Evolutionary conservation across 2,329 filamentous ascomycete species (phyloP), one percentile per base, ranked within the genome.

Genomic region (Annulohypoxylon truncatum): DNA sequence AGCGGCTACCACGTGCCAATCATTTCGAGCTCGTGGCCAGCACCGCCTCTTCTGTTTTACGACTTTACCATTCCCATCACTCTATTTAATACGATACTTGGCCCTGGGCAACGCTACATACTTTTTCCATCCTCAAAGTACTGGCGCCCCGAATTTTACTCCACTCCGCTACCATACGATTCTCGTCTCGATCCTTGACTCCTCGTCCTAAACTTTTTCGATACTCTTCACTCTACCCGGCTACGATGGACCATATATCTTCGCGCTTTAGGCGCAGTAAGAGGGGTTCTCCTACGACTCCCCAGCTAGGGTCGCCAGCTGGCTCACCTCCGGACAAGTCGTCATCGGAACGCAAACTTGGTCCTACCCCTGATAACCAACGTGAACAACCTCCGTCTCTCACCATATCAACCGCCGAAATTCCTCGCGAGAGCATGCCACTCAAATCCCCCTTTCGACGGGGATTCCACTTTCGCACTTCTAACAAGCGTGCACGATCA

Each of bases 401-500:
- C 1, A 72, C 75, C 4, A 74, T 77, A 15, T 69, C 73, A n/a
- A 73, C 72, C 15, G 70, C 66, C 13, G 73, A 73, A n/a, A 68
- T 73, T 8, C 68, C 72, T 44, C 57, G 52, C 13, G 44, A 59
- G 4, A 51, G 73, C 33, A 66, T 61, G 18, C 59, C 68, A 13
- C 62, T 71, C 31, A 76, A 73, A 63, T 77, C 76, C 1, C 75
- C 83, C 40, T 83, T 85, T 54, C 80, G 81, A 53, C 80, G 81
- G 40, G 79, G 77, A 66, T 77, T 85, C 61, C 79, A 58, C 46
- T 68, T 82, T 54, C 77, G 85, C 55, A 80, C 81, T 57, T 76
- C 82, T 22, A 77, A 80, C 57, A 85, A 85, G 76, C 82, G 84
- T 72, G 81, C 82, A 61, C 79, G 80, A 54, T 84, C 84, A 15